These are phyloP conservation scores for Puccinia triticina DNA, from an alignment of 1,284 basidiomycete genomes.

Conservation along the genomic window DNA sequence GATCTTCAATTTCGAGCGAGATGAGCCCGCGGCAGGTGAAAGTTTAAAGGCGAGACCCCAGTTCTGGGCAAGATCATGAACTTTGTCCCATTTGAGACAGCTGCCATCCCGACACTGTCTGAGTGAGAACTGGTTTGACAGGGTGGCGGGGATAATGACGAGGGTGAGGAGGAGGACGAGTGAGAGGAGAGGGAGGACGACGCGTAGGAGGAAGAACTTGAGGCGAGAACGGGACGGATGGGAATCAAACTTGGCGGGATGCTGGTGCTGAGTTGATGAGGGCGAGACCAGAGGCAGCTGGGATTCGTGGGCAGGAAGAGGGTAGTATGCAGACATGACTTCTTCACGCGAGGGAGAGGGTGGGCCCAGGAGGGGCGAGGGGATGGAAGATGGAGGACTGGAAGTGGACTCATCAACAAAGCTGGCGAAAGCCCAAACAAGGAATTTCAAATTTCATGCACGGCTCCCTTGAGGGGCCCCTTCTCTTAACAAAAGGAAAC, in stretches of 20 bases:
- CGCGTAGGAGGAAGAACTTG: constrained; percentile 24
- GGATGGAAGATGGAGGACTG: too few species aligned
- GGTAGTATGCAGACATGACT: constrained; percentile 4
- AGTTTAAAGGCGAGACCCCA: constrained; percentile 26
- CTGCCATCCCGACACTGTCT: constrained; percentile 17
- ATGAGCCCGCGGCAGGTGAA: neutral
- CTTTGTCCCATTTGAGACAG: constrained; percentile 37
- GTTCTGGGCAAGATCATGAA: constrained; percentile 42
- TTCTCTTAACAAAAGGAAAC: too few species aligned
- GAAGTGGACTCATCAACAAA: too few species aligned
- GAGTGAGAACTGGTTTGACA: constrained; percentile 6
- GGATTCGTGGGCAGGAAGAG: constrained; percentile 6
- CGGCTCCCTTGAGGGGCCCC: too few species aligned
- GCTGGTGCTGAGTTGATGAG: neutral
- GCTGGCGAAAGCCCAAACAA: too few species aligned
- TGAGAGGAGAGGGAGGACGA: constrained; percentile 19
- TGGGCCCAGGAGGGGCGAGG: too few species aligned
- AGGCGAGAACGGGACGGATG: constrained; percentile 29
- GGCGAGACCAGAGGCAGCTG: neutral
- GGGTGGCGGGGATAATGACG: constrained; percentile 5
- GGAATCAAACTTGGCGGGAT: neutral
- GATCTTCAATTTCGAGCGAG: constrained; percentile 34
- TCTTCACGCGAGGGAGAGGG: too few species aligned
- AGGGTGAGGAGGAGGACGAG: neutral
- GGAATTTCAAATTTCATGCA: too few species aligned